These are phyloP conservation scores for Trichoderma sp. DNA, from an alignment of 2,329 filamentous ascomycete genomes.

Conservation along the genomic window DNA sequence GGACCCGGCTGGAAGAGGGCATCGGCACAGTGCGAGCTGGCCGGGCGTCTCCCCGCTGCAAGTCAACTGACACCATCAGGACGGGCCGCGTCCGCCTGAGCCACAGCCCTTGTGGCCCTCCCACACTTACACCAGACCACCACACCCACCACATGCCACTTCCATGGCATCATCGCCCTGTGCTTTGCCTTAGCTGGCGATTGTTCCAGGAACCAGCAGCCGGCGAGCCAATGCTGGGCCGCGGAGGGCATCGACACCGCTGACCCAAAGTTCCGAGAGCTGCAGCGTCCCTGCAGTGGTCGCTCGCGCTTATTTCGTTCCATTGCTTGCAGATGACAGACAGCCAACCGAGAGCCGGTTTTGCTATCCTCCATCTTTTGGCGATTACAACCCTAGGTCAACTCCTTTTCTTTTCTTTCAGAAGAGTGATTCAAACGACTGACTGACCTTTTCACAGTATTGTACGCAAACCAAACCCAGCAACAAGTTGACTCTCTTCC, in stretches of 20 bases:
- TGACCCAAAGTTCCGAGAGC: not conserved
- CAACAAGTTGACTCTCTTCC: not conserved
- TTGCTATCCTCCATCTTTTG: not conserved
- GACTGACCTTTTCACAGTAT: not conserved
- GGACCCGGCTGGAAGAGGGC: conserved; percentile 3
- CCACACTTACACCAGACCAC: not conserved
- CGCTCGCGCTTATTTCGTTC: conserved; percentile 8
- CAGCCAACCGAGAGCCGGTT: not conserved
- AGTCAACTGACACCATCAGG: conserved; percentile 17
- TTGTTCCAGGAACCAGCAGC: not conserved
- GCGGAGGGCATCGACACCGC: not conserved
- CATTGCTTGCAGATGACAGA: not conserved
- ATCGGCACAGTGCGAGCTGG: conserved; percentile 1
- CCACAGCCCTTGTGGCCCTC: not conserved
- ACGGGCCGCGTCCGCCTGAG: conserved; percentile 9
- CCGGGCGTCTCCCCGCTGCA: not conserved
- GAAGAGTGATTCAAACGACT: not conserved
- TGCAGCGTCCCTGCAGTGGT: conserved; percentile 24
- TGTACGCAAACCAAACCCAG: not conserved
- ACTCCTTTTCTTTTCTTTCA: not conserved
- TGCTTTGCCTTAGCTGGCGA: not conserved
- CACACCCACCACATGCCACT: not conserved
- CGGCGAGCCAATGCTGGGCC: conserved; percentile 12
- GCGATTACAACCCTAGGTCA: not conserved
- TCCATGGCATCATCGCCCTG: not conserved